phyloP scores from a whole-genome alignment of 257 asterid species.

The Salvia rosmarinus region DNA sequence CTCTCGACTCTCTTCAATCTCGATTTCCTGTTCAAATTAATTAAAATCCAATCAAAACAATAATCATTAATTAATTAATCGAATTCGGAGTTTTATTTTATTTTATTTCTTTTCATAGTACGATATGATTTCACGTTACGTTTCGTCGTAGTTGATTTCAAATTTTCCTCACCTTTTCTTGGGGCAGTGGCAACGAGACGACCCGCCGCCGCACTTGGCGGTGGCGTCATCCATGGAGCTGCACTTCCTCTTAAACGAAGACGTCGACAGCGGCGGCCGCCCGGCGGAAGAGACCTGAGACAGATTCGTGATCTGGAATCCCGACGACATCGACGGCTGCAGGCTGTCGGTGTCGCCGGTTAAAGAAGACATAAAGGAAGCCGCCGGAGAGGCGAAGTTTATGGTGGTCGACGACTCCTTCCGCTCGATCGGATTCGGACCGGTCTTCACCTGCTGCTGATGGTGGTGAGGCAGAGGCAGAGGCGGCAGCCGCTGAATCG shows the following conservation, averaged over 20 bases:
- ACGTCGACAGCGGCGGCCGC: constrained; percentile 74
- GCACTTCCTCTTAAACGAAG: constrained; percentile 84
- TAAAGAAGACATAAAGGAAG: constrained; percentile 50
- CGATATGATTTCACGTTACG: background rate
- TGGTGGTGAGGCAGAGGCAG: constrained; percentile 56
- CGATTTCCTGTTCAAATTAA: constrained; percentile 57
- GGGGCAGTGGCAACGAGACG: constrained; percentile 84
- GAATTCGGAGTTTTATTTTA: background rate
- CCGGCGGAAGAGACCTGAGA: constrained; percentile 70
- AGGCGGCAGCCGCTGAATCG: constrained; percentile 76
- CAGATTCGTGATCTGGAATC: constrained; percentile 82
- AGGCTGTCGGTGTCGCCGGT: constrained; percentile 76
- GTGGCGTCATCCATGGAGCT: constrained; percentile 63
- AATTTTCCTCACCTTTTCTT: constrained; percentile 63
- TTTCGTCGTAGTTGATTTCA: constrained; percentile 33
- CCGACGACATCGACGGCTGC: constrained; percentile 76
- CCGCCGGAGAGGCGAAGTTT: constrained; percentile 61
- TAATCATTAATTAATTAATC: background rate
- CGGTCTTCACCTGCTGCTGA: constrained; percentile 52
- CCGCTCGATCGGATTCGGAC: constrained; percentile 47
- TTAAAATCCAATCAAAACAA: background rate
- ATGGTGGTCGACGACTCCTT: constrained; percentile 75
- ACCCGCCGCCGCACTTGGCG: constrained; percentile 58
- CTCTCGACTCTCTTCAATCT: constrained; percentile 64
- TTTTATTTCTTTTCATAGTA: background rate